Conservation (phyloP, 1,284 basidiomycete species). For the Coniferiporia weirii region DNA sequence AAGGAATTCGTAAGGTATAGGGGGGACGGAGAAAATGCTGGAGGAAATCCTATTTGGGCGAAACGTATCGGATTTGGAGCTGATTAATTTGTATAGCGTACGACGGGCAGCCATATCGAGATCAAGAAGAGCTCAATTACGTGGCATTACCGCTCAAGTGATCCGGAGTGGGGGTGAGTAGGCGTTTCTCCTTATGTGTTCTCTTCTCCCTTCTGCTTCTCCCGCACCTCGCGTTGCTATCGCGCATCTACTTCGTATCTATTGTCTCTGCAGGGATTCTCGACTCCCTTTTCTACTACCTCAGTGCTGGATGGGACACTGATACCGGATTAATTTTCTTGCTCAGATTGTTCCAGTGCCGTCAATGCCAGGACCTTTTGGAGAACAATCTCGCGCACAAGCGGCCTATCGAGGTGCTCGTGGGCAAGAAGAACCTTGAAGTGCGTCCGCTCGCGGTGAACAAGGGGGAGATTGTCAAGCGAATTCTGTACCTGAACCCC, state of each 20-base stretch:
- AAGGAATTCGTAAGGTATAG: too few species aligned
- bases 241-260: background rate
- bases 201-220: conserved; percentile 6
- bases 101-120: conserved; percentile 94
- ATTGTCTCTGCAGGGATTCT: background rate
- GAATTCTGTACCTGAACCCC: conserved; percentile 87
- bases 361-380: conserved; percentile 93
- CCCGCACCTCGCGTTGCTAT: conserved; percentile 26
- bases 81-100: conserved; percentile 44
- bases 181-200: background rate
- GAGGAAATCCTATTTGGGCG: background rate
- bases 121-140: conserved; percentile 96
- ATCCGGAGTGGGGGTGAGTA: conserved; percentile 92
- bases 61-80: background rate
- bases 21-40: too few species aligned
- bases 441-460: conserved; percentile 93
- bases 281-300: conserved; percentile 24
- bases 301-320: background rate
- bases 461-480: conserved; percentile 98
- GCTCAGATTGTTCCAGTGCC: conserved; percentile 84
- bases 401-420: conserved; percentile 86
- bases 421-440: conserved; percentile 98
- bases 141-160: conserved; percentile 93
- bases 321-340: background rate
- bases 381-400: conserved; percentile 90